phyloP scores from a whole-genome alignment of 2,329 filamentous ascomycete genomes.

The Aspergillus unguis region DNA sequence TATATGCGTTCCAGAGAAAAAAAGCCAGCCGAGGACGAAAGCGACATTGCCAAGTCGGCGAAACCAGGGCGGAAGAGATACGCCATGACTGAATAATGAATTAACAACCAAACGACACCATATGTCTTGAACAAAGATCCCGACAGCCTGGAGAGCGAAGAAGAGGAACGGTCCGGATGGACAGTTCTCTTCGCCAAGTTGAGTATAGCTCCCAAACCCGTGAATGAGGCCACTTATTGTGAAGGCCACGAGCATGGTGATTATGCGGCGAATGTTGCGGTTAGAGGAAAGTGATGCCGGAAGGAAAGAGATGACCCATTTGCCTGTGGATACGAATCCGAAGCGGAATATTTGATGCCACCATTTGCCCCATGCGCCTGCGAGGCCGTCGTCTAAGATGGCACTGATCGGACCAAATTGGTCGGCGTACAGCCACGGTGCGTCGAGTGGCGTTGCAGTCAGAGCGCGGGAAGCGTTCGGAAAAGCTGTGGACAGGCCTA shows the following conservation, averaged over 20 bases:
- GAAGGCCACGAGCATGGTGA: conserved; percentile 32
- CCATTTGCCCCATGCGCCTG: conserved; percentile 78
- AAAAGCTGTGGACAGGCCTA: conserved; percentile 49
- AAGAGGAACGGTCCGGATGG: conserved; percentile 59
- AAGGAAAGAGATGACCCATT: conserved; percentile 34
- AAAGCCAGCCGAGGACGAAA: conserved; percentile 66
- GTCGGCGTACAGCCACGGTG: conserved; percentile 61
- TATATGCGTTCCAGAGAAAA: conserved; percentile 62
- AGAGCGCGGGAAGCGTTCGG: conserved; percentile 55
- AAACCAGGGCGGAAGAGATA: conserved; percentile 44
- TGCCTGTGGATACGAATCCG: conserved; percentile 43
- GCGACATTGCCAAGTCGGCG: conserved; percentile 58
- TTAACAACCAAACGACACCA: conserved; percentile 15
- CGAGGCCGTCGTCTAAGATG: conserved; percentile 62
- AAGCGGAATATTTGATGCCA: conserved; percentile 91
- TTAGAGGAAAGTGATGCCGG: conserved; percentile 20
- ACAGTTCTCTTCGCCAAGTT: conserved; percentile 58
- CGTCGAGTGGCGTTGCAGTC: conserved; percentile 58
- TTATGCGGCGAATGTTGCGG: conserved; percentile 18
- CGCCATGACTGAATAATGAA: conserved; percentile 22
- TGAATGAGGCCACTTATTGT: conserved; percentile 55
- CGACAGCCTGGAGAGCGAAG: conserved; percentile 68
- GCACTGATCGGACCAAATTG: conserved; percentile 48
- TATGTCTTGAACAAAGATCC: conserved; percentile 58
- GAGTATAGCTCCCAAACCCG: conserved; percentile 64